Base-by-base conservation (phyloP, 768 basidiomycete species). In the Boletus rufocinnamomeus region DNA sequence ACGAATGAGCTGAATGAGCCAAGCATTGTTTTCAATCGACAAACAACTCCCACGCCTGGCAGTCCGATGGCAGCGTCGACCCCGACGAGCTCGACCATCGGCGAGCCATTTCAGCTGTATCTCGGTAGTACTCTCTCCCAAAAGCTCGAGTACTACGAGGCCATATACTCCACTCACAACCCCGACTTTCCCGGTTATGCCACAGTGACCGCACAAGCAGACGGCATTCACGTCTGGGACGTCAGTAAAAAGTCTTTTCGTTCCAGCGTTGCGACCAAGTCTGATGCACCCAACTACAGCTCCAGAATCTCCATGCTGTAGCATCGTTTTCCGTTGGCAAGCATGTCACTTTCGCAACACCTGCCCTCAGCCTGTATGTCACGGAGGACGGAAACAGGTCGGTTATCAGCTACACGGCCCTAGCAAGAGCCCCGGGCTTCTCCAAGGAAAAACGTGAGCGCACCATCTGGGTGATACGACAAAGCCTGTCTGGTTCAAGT, bases 191-290 rank as follows among this genome's bases (percentile, higher is more conserved):
- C 87, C 40, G 82, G 84, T 28, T 81, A 80, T 76, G 85, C 82
- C 43, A 88, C 88, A 1, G 78, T 89, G 54, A 81, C 88, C 16
- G 86, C 80, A 14, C 88, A 91, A 59, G 82, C 80, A 61, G 89
- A 93, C 56, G 91, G 91, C 32, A 75, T 92, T 40, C 89, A 92
- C 72, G 69, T 93, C 46, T 71, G 89, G 57, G 87, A 92, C 69
- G 90, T 91, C 67, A 65, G 81, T 77, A 37, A 54, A 43, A 47
- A 53, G 37, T 48, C 55, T 25, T 50, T 38, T 52, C 4, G 51
- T 48, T 19, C 32, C 11, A 21, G 46, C 32, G 53, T 38, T 52
- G 32, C 45, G 21, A 35, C 14, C 48, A 40, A 30, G 35, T 57
- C 63, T 65, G 55, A 69, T 51, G 14, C 27, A 13, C 14, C 23